Evolutionary conservation across 306 rosid species (phyloP).

Genomic region (Oemleria cerasiformis): DNA sequence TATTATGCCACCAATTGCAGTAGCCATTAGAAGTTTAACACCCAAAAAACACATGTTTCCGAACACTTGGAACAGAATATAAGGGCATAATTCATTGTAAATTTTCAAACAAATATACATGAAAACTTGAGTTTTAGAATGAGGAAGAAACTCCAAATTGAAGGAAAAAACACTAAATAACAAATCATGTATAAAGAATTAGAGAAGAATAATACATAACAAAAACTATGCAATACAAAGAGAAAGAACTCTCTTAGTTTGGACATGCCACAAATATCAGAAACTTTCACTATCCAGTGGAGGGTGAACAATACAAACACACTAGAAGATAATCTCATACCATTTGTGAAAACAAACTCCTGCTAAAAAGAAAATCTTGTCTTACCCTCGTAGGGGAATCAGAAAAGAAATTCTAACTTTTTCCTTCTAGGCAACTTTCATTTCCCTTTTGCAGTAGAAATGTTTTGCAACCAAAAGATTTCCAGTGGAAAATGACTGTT

Average conservation of each 20-base stretch:
- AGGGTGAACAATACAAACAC: too few species aligned
- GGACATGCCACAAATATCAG: not conserved
- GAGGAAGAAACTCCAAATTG: slow-evolving; percentile 1
- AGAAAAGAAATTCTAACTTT: not conserved
- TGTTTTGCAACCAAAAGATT: not conserved
- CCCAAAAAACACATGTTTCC: not conserved
- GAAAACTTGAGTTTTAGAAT: not conserved
- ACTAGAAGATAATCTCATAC: not conserved
- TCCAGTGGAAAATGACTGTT: not conserved
- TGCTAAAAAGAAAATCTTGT: not conserved
- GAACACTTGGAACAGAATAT: too few species aligned
- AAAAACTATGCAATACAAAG: too few species aligned
- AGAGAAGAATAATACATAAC: not conserved
- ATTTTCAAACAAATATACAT: not conserved
- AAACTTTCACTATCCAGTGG: too few species aligned
- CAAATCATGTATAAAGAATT: not conserved
- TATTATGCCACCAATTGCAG: not conserved
- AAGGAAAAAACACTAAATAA: not conserved
- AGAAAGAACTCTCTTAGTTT: not conserved
- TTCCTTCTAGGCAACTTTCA: slow-evolving; percentile 3
- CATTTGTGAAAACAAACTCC: not conserved
- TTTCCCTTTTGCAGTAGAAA: not conserved
- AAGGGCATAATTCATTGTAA: too few species aligned
- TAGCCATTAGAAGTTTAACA: not conserved
- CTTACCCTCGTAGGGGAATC: not conserved